Evolutionary conservation across 2,329 filamentous ascomycete species (phyloP).

Genomic region (Neofusicoccum umdonicola): DNA sequence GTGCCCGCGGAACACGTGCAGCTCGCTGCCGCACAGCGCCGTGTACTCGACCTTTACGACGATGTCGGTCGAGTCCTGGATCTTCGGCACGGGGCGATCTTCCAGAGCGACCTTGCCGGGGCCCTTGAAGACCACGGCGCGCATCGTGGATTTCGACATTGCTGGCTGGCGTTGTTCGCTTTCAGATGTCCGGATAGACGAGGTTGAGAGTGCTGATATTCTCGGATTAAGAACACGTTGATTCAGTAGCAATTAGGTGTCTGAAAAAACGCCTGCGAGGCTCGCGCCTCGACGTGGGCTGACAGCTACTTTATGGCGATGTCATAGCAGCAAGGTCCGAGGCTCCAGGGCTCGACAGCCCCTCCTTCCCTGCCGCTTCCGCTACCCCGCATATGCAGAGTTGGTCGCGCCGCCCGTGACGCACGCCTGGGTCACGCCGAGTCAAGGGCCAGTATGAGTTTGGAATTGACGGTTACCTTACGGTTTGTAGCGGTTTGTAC

Average conservation of each 20-base stretch:
- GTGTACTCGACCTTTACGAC: slow-evolving; percentile 81
- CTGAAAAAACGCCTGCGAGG: neutral
- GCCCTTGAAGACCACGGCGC: slow-evolving; percentile 83
- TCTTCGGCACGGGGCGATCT: slow-evolving; percentile 72
- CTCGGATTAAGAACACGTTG: neutral
- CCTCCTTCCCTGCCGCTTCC: slow-evolving; percentile 5
- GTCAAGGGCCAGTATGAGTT: neutral
- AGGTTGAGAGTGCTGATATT: neutral
- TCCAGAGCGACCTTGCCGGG: slow-evolving; percentile 73
- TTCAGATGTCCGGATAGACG: no score
- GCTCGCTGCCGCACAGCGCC: slow-evolving; percentile 83
- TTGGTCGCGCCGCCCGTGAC: neutral
- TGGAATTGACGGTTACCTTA: neutral
- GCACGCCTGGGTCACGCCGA: neutral
- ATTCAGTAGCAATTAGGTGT: neutral
- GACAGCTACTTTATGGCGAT: slow-evolving; percentile 3
- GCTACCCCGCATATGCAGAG: slow-evolving; percentile 16
- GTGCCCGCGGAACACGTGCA: slow-evolving; percentile 83
- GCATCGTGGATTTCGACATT: slow-evolving; percentile 60
- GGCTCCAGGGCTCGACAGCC: slow-evolving; percentile 5
- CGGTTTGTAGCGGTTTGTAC: neutral
- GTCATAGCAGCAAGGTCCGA: slow-evolving; percentile 4
- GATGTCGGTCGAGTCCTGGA: slow-evolving; percentile 70
- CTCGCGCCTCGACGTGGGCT: neutral
- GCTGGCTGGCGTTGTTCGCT: neutral